Evolutionary conservation across 2,329 filamentous ascomycete species (phyloP).

Genomic region (Xylariaceae sp.): DNA sequence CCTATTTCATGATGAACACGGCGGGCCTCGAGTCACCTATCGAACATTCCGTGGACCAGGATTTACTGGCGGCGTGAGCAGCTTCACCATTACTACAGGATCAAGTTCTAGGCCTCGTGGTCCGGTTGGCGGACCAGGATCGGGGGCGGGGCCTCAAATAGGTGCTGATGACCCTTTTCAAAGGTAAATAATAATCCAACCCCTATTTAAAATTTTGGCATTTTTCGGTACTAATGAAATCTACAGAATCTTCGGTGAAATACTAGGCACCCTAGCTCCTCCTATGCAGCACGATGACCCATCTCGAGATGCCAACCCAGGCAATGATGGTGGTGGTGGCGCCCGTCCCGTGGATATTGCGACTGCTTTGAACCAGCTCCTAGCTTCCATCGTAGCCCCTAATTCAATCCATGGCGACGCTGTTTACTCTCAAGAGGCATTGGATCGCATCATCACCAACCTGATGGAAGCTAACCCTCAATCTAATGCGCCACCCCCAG

Average conservation of each 20-base stretch:
- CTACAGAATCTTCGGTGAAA: slow-evolving; percentile 54
- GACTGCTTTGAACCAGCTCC: slow-evolving; percentile 57
- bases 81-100: slow-evolving; percentile 56
- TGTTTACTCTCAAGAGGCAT: slow-evolving; percentile 87
- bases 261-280: slow-evolving; percentile 51
- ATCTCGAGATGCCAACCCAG: slow-evolving; percentile 24
- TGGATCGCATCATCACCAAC: slow-evolving; percentile 86
- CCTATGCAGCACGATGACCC: slow-evolving; percentile 35
- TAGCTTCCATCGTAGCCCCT: slow-evolving; percentile 59
- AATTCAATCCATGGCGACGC: slow-evolving; percentile 73
- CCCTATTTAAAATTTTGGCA: background rate
- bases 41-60: slow-evolving; percentile 48
- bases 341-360: slow-evolving; percentile 41
- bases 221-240: slow-evolving; percentile 41
- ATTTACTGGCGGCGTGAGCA: slow-evolving; percentile 50
- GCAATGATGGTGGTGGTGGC: slow-evolving; percentile 33
- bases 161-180: slow-evolving; percentile 52
- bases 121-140: slow-evolving; percentile 5
- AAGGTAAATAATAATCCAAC: slow-evolving; percentile 48
- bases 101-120: slow-evolving; percentile 39
- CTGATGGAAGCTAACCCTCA: slow-evolving; percentile 84
- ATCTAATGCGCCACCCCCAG: slow-evolving; percentile 82
- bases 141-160: slow-evolving; percentile 26
- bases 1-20: slow-evolving; percentile 30
- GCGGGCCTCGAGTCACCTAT: slow-evolving; percentile 34